Evolutionary conservation across 139 green algal species (phyloP).

Genomic region (Tetraselmis striata): DNA sequence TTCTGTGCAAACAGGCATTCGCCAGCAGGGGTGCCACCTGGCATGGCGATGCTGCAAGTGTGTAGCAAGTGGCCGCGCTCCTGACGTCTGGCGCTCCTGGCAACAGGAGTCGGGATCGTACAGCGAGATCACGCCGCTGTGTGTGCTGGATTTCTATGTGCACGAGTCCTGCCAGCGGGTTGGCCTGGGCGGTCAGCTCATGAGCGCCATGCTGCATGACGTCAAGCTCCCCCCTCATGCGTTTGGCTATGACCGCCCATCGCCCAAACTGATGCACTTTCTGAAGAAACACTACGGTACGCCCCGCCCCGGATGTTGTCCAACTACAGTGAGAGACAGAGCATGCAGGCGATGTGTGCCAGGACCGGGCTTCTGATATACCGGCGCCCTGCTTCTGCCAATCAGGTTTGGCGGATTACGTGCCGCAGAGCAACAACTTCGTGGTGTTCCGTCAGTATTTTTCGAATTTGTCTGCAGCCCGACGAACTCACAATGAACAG

Average conservation of each 20-base stretch:
- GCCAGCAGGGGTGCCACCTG: not conserved
- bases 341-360: no score
- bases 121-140: constrained; percentile 49
- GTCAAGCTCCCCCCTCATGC: constrained; percentile 12
- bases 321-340: no score
- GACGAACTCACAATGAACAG: no score
- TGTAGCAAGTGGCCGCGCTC: not conserved
- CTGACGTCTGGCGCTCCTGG: not conserved
- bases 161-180: constrained; percentile 63
- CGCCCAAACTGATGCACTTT: constrained; percentile 63
- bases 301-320: no score
- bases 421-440: constrained; percentile 67
- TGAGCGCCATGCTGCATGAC: constrained; percentile 40
- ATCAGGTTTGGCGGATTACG: constrained; percentile 41
- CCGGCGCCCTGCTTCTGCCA: not conserved
- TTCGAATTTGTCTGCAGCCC: no score
- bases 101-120: constrained; percentile 27
- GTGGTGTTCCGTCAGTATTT: constrained; percentile 38
- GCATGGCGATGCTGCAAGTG: not conserved
- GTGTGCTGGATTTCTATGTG: constrained; percentile 82
- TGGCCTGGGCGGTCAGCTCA: constrained; percentile 57
- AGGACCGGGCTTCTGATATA: not conserved
- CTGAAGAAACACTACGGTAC: constrained; percentile 58
- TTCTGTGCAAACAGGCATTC: not conserved
- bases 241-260: constrained; percentile 69